Base-by-base conservation (phyloP, 108 stramenopile genomes). In the Pseudonitzschia delicatissima region DNA sequence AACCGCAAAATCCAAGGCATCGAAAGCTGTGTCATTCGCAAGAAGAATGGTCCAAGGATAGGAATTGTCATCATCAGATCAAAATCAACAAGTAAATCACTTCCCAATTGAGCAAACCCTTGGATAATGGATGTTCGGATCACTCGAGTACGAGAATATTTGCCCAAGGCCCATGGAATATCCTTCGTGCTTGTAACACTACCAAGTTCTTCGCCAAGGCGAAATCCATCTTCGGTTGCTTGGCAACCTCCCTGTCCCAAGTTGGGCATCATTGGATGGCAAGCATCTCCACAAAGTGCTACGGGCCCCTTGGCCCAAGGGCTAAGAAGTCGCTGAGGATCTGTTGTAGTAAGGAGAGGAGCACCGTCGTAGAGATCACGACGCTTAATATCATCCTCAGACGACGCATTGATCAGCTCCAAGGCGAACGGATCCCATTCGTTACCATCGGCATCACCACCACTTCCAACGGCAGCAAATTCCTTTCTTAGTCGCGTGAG, bases 341-440 rank as follows among this genome's bases (percentile, higher is more conserved):
- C 82, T 21, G 48, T 18, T 26, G 81, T 86, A 3, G 85, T 77
- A 29, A 94, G 57, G 18, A 95, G 80, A 3, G 97, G 97, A 4
- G 90, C 83, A 49, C 97, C 95, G 81, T 98, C 97, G 73, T 98
- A 98, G 67, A 98, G 80, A 75, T 98, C 97, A 2, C 97, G 84
- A 48, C 96, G 87, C 78, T 98, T 96, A 60, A 98, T 96, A 44
- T 94, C 95, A 11, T 88, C 87, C 74, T 98, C 96, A n/a, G 82
- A 77, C 0, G 97, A 86, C 13, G 91, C 85, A 50, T 92, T 87
- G 64, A 98, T 84, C 18, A 96, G 79, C 66, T 96, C 95, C 61
- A 88, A 70, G 20, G 94, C 94, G 74, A 95, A 95, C 45, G 70
- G 81, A 80, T 95, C 94, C 94, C 94, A 95, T 17, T 90, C 89